Conservation (phyloP, 23 red algal genomes). For the Gracilaria gracilis region DNA sequence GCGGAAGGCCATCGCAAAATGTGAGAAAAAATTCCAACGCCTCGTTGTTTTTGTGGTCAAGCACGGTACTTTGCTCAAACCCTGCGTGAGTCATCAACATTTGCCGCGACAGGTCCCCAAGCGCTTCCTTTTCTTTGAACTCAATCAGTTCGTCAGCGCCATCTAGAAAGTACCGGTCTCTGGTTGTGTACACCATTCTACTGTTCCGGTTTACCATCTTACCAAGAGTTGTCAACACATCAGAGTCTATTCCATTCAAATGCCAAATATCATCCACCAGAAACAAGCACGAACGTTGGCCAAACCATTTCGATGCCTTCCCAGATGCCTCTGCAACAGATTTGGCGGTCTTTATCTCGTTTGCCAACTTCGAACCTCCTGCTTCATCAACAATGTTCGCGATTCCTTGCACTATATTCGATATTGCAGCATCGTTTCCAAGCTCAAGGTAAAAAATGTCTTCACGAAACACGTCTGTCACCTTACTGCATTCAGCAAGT, state of each 20-base stretch:
- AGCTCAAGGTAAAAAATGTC: background rate
- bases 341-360: background rate
- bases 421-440: conserved; percentile 4
- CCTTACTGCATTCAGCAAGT: background rate
- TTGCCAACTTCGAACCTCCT: background rate
- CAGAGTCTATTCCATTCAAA: background rate
- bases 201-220: background rate
- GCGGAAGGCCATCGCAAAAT: background rate
- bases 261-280: conserved; percentile 34
- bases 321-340: background rate
- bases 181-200: conserved; percentile 13
- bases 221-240: background rate
- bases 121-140: background rate
- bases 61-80: background rate
- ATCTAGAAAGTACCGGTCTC: background rate
- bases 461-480: background rate
- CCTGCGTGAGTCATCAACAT: conserved; percentile 4
- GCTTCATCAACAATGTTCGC: background rate
- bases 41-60: background rate
- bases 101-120: background rate
- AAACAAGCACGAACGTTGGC: background rate
- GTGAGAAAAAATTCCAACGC: background rate
- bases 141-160: background rate
- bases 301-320: background rate
- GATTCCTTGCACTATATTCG: background rate